Evolutionary conservation across 768 basidiomycete genomes (phyloP), one percentile per base, ranked within the genome.

Genomic region (Lactarius evosmus): DNA sequence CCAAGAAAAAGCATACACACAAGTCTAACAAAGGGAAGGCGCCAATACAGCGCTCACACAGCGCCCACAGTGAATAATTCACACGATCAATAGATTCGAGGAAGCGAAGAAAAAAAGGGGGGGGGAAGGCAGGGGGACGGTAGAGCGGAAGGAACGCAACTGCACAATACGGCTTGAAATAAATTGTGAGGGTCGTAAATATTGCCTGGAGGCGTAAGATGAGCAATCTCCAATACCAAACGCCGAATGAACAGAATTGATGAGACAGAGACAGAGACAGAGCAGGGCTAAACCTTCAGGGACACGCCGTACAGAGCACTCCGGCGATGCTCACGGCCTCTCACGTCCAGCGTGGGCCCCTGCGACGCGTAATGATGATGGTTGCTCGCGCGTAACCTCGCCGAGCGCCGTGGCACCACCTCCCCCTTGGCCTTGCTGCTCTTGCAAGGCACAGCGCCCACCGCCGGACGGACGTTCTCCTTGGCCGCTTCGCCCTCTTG

Each of bases 401-500:
- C 61, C 7, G 65, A 66, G 17, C 65, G 65, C 7, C 65, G 65
- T 11, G 61, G 65, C n/a, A 32, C 32, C 32, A 44, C 51, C 29
- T 61, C 63, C 3, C 25, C 59, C 46, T 56, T 60, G 11, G 30
- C 34, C 17, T 64, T 60, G 51, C 58, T 46, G 32, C 53, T 58
- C 19, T 54, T 60, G 3, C 38, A 17, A 12, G 49, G 14, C 25
- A 7, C 7, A 8, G 32, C 11, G 19, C 12, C n/a, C 30, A 27
- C 22, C 38, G 19, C 46, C 3, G 65, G 67, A 33, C 66, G 64
- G 44, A 66, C 22, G 34, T 69, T 69, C 58, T 69, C 68, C 68
- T 69, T 69, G 14, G 44, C 62, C 22, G 56, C 62, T 0, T 69
- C 66, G 19, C 52, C 40, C 40, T 51, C 58, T 17, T 25, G 53